Base-by-base conservation (phyloP, 2,329 filamentous ascomycete species). In the Aspergillus sp. region DNA sequence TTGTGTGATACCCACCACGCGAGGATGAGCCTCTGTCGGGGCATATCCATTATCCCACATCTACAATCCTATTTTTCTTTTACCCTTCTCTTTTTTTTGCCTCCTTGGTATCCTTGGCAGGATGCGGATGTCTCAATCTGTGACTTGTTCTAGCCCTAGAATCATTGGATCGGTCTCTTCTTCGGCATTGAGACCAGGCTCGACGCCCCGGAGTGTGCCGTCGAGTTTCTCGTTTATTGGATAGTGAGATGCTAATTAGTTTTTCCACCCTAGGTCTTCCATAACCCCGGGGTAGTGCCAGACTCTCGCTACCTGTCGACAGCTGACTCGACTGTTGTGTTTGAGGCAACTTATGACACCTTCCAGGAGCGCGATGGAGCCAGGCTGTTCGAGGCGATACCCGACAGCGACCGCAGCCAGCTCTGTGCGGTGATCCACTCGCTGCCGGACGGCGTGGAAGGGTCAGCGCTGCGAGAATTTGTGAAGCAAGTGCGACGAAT, bases 221-320 rank as follows among this genome's bases (percentile, higher is more conserved):
- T 37, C 8, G 11, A 37, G 34, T 37, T n/a, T 37, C 34, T 37
- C 34, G 34, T 30, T 30, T 5, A 54, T 58, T 56, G 54, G 45
- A n/a, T 40, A n/a, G 30, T n/a, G 45, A 59, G 20, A 59, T 68
- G 66, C 62, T 68, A 15, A 50, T 60, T 20, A 45, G 20, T 55
- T 71, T 47, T 57, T 66, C 12, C 12, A 15, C 8, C 37, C 2
- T 54, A 77, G 71, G 66, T 79, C 46, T 71, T 80, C 34, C 77
- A 79, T 64, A 81, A 81, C 59, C 79, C 79, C 4, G 79, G 79
- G 22, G 72, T 74, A 5, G 69, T 80, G 13, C 75, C 77, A 3
- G 73, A 75, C 56, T 66, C 70, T 51, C 70, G 68, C 30, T 80
- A 77, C 64, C 70, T 77, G 56, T 61, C 70, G 39, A 69, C 68